A percentile compares a stretch with the other conserved stretches of the same genome.
phyloP scores from a whole-genome alignment of 1,139 yeast species.

The Suhomyces choctaworum region DNA sequence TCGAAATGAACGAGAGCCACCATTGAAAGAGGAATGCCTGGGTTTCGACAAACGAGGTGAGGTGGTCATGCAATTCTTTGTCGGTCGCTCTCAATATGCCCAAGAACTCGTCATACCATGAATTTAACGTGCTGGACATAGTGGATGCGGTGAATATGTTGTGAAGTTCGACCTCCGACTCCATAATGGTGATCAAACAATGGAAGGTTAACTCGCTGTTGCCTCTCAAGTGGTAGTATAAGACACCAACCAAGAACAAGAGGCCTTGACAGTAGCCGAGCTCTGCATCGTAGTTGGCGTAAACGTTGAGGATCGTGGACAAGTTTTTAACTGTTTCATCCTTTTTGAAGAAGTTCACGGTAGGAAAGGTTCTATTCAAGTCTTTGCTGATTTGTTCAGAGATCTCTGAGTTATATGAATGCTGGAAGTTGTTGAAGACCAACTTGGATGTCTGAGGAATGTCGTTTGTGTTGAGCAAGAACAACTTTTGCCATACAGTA shows the following conservation, averaged over 20 bases:
- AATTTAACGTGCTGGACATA: conserved; percentile 56
- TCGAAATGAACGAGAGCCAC: conserved; percentile 67
- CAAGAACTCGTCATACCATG: conserved; percentile 57
- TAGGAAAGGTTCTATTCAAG: conserved; percentile 63
- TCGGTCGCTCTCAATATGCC: conserved; percentile 42
- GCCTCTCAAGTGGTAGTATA: conserved; percentile 52
- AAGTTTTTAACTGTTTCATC: conserved; percentile 46
- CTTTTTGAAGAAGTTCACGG: conserved; percentile 50
- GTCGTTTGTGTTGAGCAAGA: conserved; percentile 30
- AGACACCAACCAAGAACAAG: conserved; percentile 64
- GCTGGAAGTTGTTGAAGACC: conserved; percentile 45
- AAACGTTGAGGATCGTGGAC: conserved; percentile 62
- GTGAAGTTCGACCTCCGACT: conserved; percentile 56
- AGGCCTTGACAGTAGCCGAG: conserved; percentile 75
- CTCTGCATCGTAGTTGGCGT: conserved; percentile 66
- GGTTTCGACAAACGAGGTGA: conserved; percentile 41
- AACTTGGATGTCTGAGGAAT: conserved; percentile 40
- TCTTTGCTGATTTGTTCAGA: conserved; percentile 62
- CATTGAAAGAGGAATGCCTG: conserved; percentile 58
- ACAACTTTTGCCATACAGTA: conserved; percentile 39
- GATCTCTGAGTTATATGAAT: conserved; percentile 42
- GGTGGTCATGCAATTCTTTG: conserved; percentile 47
- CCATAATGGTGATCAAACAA: conserved; percentile 61
- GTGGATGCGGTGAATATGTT: conserved; percentile 55
- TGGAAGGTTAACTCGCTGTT: conserved; percentile 52